These are phyloP conservation scores for Cinchona pubescens DNA, from an alignment of 257 asterid genomes.

Conservation along the genomic window DNA sequence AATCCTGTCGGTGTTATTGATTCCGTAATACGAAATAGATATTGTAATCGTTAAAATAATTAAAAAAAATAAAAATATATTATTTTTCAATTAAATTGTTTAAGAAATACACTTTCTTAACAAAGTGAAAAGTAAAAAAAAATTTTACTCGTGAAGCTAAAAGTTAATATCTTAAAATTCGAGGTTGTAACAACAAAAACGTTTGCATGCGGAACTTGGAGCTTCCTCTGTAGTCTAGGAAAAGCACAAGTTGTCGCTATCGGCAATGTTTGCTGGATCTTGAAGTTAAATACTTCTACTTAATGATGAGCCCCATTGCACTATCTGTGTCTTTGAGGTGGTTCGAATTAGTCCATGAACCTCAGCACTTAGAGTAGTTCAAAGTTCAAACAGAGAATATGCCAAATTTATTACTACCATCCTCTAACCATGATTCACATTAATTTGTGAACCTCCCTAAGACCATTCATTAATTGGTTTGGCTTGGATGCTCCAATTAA, in stretches of 20 bases:
- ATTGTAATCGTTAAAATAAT: too few species aligned
- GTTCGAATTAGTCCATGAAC: neutral
- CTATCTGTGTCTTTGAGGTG: neutral
- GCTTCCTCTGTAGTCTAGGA: neutral
- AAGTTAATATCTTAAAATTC: neutral
- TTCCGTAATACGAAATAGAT: too few species aligned
- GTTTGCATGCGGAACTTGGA: neutral
- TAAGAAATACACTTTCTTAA: too few species aligned
- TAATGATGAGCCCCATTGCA: conserved; percentile 2
- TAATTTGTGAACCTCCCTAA: neutral
- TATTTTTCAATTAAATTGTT: too few species aligned
- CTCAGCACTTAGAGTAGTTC: neutral
- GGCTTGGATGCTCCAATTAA: neutral
- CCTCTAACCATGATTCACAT: neutral
- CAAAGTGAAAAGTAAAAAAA: too few species aligned
- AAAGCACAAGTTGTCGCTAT: conserved; percentile 4
- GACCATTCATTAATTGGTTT: neutral
- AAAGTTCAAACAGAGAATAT: neutral
- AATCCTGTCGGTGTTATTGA: too few species aligned
- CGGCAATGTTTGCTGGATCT: neutral
- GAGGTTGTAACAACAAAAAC: neutral
- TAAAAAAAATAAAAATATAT: too few species aligned
- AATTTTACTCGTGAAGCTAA: too few species aligned
- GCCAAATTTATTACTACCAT: neutral
- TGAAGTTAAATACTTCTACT: neutral